phyloP scores from a whole-genome alignment of 495 filamentous ascomycete genomes.

The Pyrenula aspistea region DNA sequence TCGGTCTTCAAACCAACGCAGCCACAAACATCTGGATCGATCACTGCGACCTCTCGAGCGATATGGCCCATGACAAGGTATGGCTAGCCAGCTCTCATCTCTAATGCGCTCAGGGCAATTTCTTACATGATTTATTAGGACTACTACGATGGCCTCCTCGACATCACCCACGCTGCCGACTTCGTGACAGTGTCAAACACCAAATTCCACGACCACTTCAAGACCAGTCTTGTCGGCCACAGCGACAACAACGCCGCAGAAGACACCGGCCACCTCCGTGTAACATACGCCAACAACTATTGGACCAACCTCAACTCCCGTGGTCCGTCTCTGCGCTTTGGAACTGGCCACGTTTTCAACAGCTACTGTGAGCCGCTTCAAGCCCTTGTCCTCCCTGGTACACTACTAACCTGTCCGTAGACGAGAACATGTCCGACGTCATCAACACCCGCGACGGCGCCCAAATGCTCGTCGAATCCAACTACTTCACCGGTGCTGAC shows the following conservation, averaged over 20 bases:
- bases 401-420: slow-evolving; percentile 25
- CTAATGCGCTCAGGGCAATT: background rate
- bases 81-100: background rate
- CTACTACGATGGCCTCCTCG: slow-evolving; percentile 57
- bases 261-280: slow-evolving; percentile 40
- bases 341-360: slow-evolving; percentile 44
- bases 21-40: slow-evolving; percentile 58
- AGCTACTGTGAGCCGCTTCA: slow-evolving; percentile 17
- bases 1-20: slow-evolving; percentile 38
- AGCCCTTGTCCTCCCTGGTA: slow-evolving; percentile 20
- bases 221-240: slow-evolving; percentile 50
- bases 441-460: slow-evolving; percentile 58
- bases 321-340: slow-evolving; percentile 49
- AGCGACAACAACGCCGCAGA: slow-evolving; percentile 26
- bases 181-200: slow-evolving; percentile 38
- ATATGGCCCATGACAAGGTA: slow-evolving; percentile 41
- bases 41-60: slow-evolving; percentile 52
- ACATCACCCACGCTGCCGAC: slow-evolving; percentile 30
- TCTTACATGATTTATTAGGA: slow-evolving; percentile 23
- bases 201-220: slow-evolving; percentile 51
- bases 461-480: slow-evolving; percentile 51
- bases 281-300: slow-evolving; percentile 54
- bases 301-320: slow-evolving; percentile 51
- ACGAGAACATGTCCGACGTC: slow-evolving; percentile 33
- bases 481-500: slow-evolving; percentile 35